These are phyloP conservation scores for Aegilops tauschii DNA, from an alignment of 176 grass and related monocot genomes.

Conservation along the genomic window DNA sequence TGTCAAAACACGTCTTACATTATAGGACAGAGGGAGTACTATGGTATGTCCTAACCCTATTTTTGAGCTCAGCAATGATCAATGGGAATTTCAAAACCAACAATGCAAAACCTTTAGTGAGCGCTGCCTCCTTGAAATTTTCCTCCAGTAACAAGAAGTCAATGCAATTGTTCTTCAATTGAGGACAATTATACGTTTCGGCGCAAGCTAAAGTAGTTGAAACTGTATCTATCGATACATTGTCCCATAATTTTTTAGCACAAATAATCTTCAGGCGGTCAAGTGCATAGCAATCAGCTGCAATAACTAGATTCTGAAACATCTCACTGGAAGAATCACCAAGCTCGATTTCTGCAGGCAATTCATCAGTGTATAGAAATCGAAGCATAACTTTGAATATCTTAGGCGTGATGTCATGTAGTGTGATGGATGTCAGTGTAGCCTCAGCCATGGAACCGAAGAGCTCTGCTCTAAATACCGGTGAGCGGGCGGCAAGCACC, in stretches of 20 bases:
- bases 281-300: slow-evolving; percentile 55
- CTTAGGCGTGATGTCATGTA: background rate
- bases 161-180: slow-evolving; percentile 54
- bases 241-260: slow-evolving; percentile 28
- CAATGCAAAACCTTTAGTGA: slow-evolving; percentile 12
- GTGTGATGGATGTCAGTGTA: background rate
- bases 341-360: background rate
- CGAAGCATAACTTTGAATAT: slow-evolving; percentile 45
- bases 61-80: background rate
- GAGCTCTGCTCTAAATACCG: slow-evolving; percentile 35
- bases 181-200: slow-evolving; percentile 40
- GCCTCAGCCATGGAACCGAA: slow-evolving; percentile 23
- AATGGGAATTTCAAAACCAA: background rate
- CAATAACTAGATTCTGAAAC: slow-evolving; percentile 21
- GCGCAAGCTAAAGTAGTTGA: slow-evolving; percentile 39
- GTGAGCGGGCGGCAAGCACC: slow-evolving; percentile 28
- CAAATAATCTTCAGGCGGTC: slow-evolving; percentile 56
- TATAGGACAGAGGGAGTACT: too few species aligned
- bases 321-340: background rate
- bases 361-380: slow-evolving; percentile 50
- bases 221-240: slow-evolving; percentile 27
- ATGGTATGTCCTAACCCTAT: background rate
- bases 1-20: too few species aligned
- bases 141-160: slow-evolving; percentile 23
- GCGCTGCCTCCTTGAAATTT: slow-evolving; percentile 38